Conservation (phyloP, 495 filamentous ascomycete genomes). For the Neurospora sp. region DNA sequence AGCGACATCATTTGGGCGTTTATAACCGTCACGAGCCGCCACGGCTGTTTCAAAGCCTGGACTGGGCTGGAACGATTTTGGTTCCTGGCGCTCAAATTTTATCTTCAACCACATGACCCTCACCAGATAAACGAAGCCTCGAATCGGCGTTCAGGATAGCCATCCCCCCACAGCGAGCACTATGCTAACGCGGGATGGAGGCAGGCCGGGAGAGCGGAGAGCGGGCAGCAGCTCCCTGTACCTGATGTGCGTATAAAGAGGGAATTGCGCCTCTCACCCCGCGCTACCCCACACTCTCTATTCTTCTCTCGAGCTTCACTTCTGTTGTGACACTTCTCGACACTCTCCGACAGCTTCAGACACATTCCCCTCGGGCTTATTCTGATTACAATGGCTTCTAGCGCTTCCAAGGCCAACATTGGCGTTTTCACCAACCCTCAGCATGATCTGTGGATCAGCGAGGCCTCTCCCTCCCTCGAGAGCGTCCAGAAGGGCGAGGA, state of each 20-base stretch:
- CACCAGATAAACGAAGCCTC: neutral
- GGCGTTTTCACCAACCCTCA: constrained; percentile 89
- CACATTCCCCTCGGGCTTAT: neutral
- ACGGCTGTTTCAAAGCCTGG: neutral
- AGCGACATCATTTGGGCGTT: neutral
- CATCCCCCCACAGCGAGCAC: neutral
- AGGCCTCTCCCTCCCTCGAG: constrained; percentile 64
- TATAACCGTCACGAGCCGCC: neutral
- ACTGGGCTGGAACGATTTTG: neutral
- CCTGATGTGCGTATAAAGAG: constrained; percentile 3
- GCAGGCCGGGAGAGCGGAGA: neutral
- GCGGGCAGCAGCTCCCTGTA: neutral
- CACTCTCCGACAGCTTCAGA: neutral
- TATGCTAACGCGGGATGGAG: neutral
- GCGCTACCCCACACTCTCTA: constrained; percentile 1
- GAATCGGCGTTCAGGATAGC: neutral
- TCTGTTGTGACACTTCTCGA: neutral
- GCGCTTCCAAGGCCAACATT: constrained; percentile 67
- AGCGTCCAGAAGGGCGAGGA: constrained; percentile 58
- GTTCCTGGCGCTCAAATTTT: neutral
- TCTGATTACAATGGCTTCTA: constrained; percentile 4
- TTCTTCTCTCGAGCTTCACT: constrained; percentile 3
- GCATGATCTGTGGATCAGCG: constrained; percentile 84
- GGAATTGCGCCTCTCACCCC: neutral
- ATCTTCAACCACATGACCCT: neutral